Conservation (phyloP, 352 stramenopile species). For the Globisporangium rhizosaccharum region DNA sequence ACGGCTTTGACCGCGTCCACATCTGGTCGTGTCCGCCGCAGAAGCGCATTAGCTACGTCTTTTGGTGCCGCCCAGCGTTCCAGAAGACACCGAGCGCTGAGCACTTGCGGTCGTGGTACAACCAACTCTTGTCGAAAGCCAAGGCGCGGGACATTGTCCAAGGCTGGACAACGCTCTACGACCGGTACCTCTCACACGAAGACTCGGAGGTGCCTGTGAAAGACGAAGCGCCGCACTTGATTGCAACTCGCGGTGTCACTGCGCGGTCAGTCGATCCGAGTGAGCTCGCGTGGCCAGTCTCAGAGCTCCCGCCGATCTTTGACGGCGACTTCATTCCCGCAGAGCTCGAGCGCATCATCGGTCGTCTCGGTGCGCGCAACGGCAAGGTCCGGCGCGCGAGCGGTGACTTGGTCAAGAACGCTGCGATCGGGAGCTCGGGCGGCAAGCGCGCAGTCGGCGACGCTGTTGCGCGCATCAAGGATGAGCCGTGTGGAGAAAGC, state of each 20-base stretch:
- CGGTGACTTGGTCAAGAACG: conserved; percentile 27
- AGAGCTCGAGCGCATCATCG: conserved; percentile 75
- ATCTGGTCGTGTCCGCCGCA: conserved; percentile 95
- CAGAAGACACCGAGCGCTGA: conserved; percentile 94
- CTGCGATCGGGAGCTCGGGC: conserved; percentile 25
- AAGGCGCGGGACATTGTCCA: conserved; percentile 59
- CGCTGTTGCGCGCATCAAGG: conserved; percentile 39
- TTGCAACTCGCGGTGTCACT: conserved; percentile 55
- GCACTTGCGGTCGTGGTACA: conserved; percentile 93
- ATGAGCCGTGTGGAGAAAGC: conserved; percentile 19
- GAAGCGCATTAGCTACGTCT: conserved; percentile 97
- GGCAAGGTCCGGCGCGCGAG: conserved; percentile 51
- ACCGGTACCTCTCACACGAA: conserved; percentile 45
- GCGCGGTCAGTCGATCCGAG: conserved; percentile 83
- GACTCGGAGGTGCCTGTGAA: conserved; percentile 22
- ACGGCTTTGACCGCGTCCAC: conserved; percentile 93
- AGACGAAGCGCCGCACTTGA: conserved; percentile 16
- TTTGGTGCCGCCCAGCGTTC: conserved; percentile 94
- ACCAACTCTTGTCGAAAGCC: conserved; percentile 71
- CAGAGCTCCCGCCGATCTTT: conserved; percentile 66
- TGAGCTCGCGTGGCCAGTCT: conserved; percentile 73
- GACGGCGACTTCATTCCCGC: conserved; percentile 76
- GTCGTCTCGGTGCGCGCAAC: conserved; percentile 50
- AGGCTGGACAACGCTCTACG: conserved; percentile 63
- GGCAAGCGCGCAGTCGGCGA: conserved; percentile 36